Evolutionary conservation across 2,329 filamentous ascomycete species (phyloP), one percentile per base, ranked within the genome.

Genomic region (Colletotrichum neosansevieriae): DNA sequence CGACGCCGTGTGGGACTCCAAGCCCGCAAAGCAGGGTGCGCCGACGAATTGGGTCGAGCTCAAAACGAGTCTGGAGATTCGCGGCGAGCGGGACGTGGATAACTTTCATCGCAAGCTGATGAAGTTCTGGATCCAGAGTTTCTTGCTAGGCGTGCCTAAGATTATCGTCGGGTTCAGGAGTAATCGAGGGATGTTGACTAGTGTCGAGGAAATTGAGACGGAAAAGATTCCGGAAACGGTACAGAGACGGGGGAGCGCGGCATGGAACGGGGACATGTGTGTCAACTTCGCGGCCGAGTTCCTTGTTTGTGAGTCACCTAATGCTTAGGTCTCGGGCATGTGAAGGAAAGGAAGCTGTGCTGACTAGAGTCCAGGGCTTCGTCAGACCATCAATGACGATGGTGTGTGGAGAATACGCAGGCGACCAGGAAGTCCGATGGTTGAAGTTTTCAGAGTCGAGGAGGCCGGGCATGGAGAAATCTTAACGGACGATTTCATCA

Each of bases 101-200:
- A 91, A 89, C 71, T 97, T 95, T 76, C 93, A 98, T 79, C 88
- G 92, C 56, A 98, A 98, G 78, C 86, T 98, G 62, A 88, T 97
- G 79, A 97, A 97, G 75, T 97, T 95, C 81, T 99, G 96, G 96
- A 93, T 95, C 13, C 96, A 98, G 79, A 97, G 93, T 0, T 99
- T 97, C 76, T 85, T 99, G 2, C 89, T 99, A 2, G 95, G 95
- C 45, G 94, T 98, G 1, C 94, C 94, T 0, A 96, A 91, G 72
- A 93, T 99, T 72, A 89, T 98, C 51, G 92, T 99, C 34, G 96
- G 96, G 1, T 98, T 96, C 77, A 90, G 96, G 54, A 90, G 88
- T 38, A 88, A 86, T 63, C 76, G 90, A 63, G 95, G 96, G 7
- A 86, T 93, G 60, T 83, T 99, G 21, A 84, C 85, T 54, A 85